These are phyloP conservation scores for Acer negundo DNA, from an alignment of 345 rosid genomes.

Conservation along the genomic window DNA sequence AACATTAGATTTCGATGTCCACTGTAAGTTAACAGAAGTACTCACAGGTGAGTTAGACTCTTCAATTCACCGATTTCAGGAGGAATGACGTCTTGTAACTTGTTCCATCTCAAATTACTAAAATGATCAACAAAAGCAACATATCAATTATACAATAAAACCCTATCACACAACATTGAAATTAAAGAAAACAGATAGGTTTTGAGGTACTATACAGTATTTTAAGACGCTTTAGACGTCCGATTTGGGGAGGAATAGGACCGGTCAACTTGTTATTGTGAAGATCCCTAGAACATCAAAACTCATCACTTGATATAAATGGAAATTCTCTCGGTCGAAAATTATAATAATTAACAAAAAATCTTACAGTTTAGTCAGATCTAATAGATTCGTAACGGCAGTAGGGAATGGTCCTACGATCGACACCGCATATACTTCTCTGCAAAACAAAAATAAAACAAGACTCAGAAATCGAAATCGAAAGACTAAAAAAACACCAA, in stretches of 20 bases:
- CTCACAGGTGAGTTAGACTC: slow-evolving; percentile 91
- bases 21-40: slow-evolving; percentile 8
- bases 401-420: slow-evolving; percentile 75
- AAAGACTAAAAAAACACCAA: background rate
- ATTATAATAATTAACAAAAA: background rate
- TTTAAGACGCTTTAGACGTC: slow-evolving; percentile 70
- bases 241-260: slow-evolving; percentile 83
- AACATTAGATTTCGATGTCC: background rate
- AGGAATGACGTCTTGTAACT: slow-evolving; percentile 88
- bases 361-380: slow-evolving; percentile 71
- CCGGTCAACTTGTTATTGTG: slow-evolving; percentile 90
- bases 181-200: slow-evolving; percentile 17
- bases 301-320: background rate
- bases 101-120: slow-evolving; percentile 95
- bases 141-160: background rate
- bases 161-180: background rate
- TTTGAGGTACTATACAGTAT: slow-evolving; percentile 49
- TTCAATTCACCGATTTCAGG: slow-evolving; percentile 88
- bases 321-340: background rate
- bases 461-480: background rate
- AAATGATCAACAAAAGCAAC: slow-evolving; percentile 18
- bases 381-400: slow-evolving; percentile 71
- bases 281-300: slow-evolving; percentile 56
- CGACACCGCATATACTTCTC: slow-evolving; percentile 72
- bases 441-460: slow-evolving; percentile 22